A percentile compares a stretch with the other conserved stretches of the same genome.
These are phyloP conservation scores for Aureobasidium sp. DNA, from an alignment of 2,329 filamentous ascomycete species.

Conservation along the genomic window DNA sequence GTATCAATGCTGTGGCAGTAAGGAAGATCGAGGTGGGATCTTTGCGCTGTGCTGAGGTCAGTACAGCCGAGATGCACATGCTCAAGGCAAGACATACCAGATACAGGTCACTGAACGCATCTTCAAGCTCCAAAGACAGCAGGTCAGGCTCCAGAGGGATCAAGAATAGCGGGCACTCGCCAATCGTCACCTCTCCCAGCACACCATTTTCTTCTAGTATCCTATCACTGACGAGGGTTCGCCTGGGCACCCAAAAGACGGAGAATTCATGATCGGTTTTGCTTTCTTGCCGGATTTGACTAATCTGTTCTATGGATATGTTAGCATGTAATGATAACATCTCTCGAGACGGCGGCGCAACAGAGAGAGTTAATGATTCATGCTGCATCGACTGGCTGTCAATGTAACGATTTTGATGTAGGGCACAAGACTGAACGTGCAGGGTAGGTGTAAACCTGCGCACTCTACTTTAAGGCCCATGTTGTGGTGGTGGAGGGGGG, in stretches of 20 bases:
- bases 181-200: constrained; percentile 81
- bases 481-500: constrained; percentile 10
- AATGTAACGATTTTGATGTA: constrained; percentile 20
- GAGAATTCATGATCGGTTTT: constrained; percentile 92
- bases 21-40: constrained; percentile 87
- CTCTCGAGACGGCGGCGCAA: constrained; percentile 8
- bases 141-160: constrained; percentile 87
- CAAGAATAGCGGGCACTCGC: constrained; percentile 81
- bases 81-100: constrained; percentile 42
- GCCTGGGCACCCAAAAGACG: constrained; percentile 89
- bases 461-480: constrained; percentile 53
- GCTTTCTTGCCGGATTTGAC: constrained; percentile 76
- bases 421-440: constrained; percentile 37
- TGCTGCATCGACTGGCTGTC: constrained; percentile 11
- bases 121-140: constrained; percentile 79
- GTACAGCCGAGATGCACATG: constrained; percentile 23
- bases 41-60: constrained; percentile 46
- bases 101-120: constrained; percentile 80
- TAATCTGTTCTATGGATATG: constrained; percentile 70
- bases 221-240: constrained; percentile 83
- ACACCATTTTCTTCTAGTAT: constrained; percentile 89
- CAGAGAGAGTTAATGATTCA: constrained; percentile 18
- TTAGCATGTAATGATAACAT: constrained; percentile 37
- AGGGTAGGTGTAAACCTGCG: constrained; percentile 45
- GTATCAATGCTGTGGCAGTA: constrained; percentile 86